Base-by-base conservation (phyloP, 192 early-diverging fungal species). In the Umbelopsis sp. region DNA sequence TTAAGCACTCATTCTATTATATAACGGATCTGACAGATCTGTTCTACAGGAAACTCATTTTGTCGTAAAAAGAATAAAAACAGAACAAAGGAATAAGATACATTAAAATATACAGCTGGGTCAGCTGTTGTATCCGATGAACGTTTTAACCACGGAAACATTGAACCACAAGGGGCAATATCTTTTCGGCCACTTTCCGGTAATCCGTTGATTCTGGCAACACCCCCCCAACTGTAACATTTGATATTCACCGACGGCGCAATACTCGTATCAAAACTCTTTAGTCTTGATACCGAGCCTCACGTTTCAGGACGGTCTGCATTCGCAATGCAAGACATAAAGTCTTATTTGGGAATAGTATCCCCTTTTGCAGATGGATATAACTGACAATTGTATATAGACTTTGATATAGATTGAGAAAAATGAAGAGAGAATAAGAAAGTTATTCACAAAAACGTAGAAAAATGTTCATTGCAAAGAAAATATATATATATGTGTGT, bases 401-500 rank as follows among this genome's bases (percentile, higher is more conserved):
- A 6, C 38, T 41, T 41, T 41, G 38, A 41, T 62, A 62, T 34
- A 62, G 12, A 17, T 10, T 32, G 31, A 62, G 24, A 34, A 62
- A 32, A 17, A 62, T 14, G 26, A 34, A n/a, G 16, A 59, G 26
- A 22, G 25, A 12, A 12, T 14, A 59, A 59, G 31, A 49, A 49
- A 49, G 47, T n/a, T 62, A 62, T 62, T 62, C 56, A 62, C 56
- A 62, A 62, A 62, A 62, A 32, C 56, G 31, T 34, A 62, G 31
- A 62, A 59, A 54, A 26, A 26, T 59, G 54, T 59, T 59, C 56
- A 62, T 32, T 62, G 26, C 20, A 62, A 62, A n/a, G 56, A 17
- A 26, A 22, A 25, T 12, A 62, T 29, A 62, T 62, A 62, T 53
- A 62, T 62, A 32, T 62, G 26, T 34, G 31, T 62, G n/a, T n/a